Evolutionary conservation across 805 yeast species (phyloP).

Genomic region (Candida incommunis): DNA sequence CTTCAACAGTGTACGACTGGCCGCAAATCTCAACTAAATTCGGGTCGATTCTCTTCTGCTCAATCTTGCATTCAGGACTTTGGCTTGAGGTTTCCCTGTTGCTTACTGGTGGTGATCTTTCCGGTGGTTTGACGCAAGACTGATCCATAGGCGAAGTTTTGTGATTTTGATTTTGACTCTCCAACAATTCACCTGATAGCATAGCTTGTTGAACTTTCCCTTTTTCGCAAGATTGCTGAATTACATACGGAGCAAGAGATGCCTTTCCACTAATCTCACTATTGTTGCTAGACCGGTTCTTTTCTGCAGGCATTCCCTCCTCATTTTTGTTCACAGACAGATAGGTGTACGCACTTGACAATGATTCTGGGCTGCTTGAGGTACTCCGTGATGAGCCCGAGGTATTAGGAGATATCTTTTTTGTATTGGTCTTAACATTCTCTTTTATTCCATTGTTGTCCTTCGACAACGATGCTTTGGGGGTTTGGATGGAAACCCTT

Average conservation of each 20-base stretch:
- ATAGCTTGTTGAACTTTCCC: not conserved
- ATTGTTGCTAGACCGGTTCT: too few species aligned
- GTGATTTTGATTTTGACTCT: too few species aligned
- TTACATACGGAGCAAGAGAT: not conserved
- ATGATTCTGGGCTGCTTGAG: not conserved
- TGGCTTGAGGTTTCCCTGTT: not conserved
- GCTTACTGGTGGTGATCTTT: too few species aligned
- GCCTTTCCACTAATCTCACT: too few species aligned
- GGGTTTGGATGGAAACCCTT: not conserved
- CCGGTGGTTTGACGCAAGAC: too few species aligned
- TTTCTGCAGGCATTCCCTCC: too few species aligned
- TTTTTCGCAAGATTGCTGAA: not conserved
- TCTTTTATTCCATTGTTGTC: too few species aligned
- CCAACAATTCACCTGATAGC: not conserved
- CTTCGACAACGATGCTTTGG: not conserved
- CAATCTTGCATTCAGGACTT: not conserved
- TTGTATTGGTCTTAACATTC: too few species aligned
- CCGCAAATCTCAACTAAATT: constrained; percentile 32
- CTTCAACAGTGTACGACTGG: constrained; percentile 55
- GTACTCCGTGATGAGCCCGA: not conserved
- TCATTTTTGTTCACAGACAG: too few species aligned
- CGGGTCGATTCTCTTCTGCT: not conserved
- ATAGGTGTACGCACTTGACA: too few species aligned
- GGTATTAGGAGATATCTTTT: too few species aligned
- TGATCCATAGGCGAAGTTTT: not conserved